Evolutionary conservation across 768 basidiomycete species (phyloP), one percentile per base, ranked within the genome.

Genomic region (Mycena leptocephala): DNA sequence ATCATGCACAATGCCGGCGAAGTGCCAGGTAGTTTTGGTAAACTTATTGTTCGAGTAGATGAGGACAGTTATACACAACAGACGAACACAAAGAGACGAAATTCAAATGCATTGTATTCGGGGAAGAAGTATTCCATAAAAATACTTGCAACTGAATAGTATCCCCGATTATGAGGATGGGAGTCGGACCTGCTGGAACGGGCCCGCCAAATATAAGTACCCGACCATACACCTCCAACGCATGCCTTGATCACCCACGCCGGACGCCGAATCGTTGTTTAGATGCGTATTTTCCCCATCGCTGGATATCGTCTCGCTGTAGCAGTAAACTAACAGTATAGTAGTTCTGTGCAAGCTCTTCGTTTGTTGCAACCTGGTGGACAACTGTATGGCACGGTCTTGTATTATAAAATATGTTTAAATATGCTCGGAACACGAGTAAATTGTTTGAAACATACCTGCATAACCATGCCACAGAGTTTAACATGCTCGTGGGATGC

Each of bases 391-490:
- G 91, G 69, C 92, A 92, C 0, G 88, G 89, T 65, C 91, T 91
- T 39, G n/a, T 37, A 61, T 79, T 80, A 39, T 30, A 24, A 78
- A 33, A 3, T 20, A 5, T 11, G 7, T 39, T 22, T 26, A 24
- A 39, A 37, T 16, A 28, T 56, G 7, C 30, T 28, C 30, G 55
- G 32, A 5, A 30, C 16, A 56, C 16, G 7, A 16, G 18, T 28
- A 4, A 13, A 16, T 6, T 30, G 26, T 5, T 5, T 18, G 24
- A 18, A 28, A 56, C 85, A 59, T 53, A 88, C 89, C 91, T 81
- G 80, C 92, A 93, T 28, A 92, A 83, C 91, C 91, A 93, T 22
- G 92, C 92, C 11, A 93, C 91, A 7, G 89, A 88, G 74, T 90
- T 90, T 33, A 92, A 65, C 87, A 89, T 87, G 39, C 83, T 79